Base-by-base conservation (phyloP, 441 rosid species). In the Iberis amara region DNA sequence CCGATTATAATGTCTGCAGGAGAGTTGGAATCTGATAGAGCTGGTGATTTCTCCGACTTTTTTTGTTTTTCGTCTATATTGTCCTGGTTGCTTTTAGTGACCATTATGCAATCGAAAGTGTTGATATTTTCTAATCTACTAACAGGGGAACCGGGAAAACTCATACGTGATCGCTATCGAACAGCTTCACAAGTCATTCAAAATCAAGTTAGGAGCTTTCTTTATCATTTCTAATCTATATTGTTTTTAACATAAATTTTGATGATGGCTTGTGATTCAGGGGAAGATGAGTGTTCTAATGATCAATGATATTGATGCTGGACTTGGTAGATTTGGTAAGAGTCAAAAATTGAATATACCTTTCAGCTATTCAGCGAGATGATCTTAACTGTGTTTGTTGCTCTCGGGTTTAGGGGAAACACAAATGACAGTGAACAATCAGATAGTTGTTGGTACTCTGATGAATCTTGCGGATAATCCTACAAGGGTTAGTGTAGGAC, bases 161-260 rank as follows among this genome's bases (percentile, higher is more conserved):
- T 91, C 77, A 87, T 91, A 47, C 85, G 96, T 27, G 98, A 85
- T 57, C 98, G 96, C 26, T 91, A 87, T 48, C 71, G 98, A 72
- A 76, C 96, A 66, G 98, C 98, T 75, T 91, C 98, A 71, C 95
- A 85, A 87, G 94, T 91, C 78, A 86, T 88, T 73, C 87, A 81
- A 73, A 91, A 91, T 71, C 87, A 87, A 88, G 98, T 91, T 69
- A 87, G 86, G 64, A 74, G 81, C 83, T 44, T 70, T 75, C 46
- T n/a, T 28, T 59, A 65, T 66, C 68, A 77, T 50, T 75, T 70
- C 59, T 55, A 55, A 39, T 75, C 37, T 79, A 11, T 46, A 18
- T 5, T 12, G 37, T n/a, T 10, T 15, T 55, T 73, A 62, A 38
- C 33, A 36, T 54, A 15, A 61, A 43, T 31, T 33, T 43, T 35